Evolutionary conservation across 1,284 basidiomycete species (phyloP).

Genomic region (Trichosporon faecale): DNA sequence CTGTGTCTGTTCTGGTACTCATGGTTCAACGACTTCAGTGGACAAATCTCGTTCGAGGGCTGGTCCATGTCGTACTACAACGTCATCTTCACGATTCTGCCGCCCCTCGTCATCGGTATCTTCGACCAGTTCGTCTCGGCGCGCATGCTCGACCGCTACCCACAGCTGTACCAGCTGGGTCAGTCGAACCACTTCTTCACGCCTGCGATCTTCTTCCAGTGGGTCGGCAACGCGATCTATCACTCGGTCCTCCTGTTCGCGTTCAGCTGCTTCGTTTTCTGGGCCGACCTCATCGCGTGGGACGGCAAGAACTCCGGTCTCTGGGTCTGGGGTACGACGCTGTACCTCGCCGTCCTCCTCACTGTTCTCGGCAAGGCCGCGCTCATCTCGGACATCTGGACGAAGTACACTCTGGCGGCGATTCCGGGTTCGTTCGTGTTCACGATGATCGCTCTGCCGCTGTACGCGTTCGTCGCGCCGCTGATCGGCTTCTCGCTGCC

Average conservation of each 20-base stretch:
- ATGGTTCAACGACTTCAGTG: conserved; percentile 97
- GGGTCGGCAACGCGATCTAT: conserved; percentile 90
- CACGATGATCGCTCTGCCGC: conserved; percentile 86
- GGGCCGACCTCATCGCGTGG: conserved; percentile 78
- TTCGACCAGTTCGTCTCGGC: conserved; percentile 98
- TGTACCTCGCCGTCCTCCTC: conserved; percentile 87
- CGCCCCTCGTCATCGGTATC: conserved; percentile 94
- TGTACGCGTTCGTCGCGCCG: conserved; percentile 87
- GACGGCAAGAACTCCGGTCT: conserved; percentile 81
- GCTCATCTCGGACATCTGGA: conserved; percentile 97
- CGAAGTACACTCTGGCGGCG: conserved; percentile 94
- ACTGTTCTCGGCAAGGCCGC: conserved; percentile 98
- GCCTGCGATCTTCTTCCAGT: conserved; percentile 87
- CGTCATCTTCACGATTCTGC: conserved; percentile 89
- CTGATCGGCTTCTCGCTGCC: conserved; percentile 82
- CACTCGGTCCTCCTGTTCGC: conserved; percentile 84
- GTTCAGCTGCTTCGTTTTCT: conserved; percentile 86
- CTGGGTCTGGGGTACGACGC: conserved; percentile 97
- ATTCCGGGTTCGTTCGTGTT: conserved; percentile 96
- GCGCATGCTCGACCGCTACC: conserved; percentile 92
- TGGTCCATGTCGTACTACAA: conserved; percentile 97
- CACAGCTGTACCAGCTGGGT: conserved; percentile 89
- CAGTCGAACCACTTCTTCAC: conserved; percentile 91
- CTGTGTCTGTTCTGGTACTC: conserved; percentile 99
- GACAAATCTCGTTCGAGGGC: conserved; percentile 96